phyloP scores from a whole-genome alignment of 768 basidiomycete species.

The Saitozyma podzolica region DNA sequence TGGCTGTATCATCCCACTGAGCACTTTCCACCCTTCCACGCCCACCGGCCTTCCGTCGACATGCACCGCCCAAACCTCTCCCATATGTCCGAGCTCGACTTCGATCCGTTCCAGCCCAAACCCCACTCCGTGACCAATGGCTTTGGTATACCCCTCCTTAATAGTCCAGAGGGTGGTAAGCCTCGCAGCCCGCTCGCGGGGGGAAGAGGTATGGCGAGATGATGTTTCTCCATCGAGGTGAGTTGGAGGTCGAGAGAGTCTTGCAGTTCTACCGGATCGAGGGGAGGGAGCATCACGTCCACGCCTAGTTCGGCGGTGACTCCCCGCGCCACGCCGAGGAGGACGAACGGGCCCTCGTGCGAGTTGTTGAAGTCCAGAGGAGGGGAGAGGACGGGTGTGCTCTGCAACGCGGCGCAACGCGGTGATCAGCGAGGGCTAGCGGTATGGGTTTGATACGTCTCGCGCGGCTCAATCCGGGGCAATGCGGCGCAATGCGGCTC shows the following conservation, averaged over 20 bases:
- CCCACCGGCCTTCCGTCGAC: conserved; percentile 19
- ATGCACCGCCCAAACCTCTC: background rate
- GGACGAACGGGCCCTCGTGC: conserved; percentile 33
- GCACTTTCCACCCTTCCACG: conserved; percentile 20
- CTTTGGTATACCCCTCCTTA: conserved; percentile 43
- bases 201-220: conserved; percentile 9
- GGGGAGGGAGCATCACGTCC: conserved; percentile 31
- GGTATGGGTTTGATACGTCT: background rate
- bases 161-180: conserved; percentile 35
- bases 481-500: background rate
- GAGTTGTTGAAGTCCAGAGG: conserved; percentile 38
- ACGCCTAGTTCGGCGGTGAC: conserved; percentile 27
- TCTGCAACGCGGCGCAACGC: background rate
- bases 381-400: conserved; percentile 13
- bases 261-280: conserved; percentile 20
- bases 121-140: conserved; percentile 36
- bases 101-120: conserved; percentile 37
- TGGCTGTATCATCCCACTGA: background rate
- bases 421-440: background rate
- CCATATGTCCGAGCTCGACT: conserved; percentile 15
- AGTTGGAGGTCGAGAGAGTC: conserved; percentile 28
- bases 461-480: background rate
- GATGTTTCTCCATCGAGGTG: conserved; percentile 14
- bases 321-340: conserved; percentile 18
- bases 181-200: conserved; percentile 12